phyloP scores from a whole-genome alignment of 176 grass and related monocot species.

The Carex myosuroides region DNA sequence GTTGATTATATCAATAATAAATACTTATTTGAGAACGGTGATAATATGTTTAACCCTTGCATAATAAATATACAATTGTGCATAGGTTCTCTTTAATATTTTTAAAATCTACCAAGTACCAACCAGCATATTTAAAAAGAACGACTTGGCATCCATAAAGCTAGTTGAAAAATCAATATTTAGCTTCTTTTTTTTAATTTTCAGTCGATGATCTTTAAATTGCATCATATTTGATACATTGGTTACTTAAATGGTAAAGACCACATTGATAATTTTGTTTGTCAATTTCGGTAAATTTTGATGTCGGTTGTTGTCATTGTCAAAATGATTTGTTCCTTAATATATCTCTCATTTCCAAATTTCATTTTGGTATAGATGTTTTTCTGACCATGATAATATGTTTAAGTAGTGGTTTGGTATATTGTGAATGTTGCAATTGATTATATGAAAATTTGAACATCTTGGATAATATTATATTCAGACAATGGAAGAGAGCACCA shows the following conservation, averaged over 20 bases:
- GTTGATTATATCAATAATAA: not conserved
- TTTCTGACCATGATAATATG: not conserved
- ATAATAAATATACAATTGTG: not conserved
- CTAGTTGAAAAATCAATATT: not conserved
- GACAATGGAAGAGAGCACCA: conserved; percentile 19
- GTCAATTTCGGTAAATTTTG: not conserved
- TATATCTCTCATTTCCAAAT: not conserved
- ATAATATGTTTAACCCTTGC: not conserved
- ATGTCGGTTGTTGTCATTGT: not conserved
- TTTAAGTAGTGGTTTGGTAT: not conserved
- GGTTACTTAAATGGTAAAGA: not conserved
- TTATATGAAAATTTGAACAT: not conserved
- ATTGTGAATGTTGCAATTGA: not conserved
- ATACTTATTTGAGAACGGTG: not conserved
- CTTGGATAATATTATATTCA: conserved; percentile 9
- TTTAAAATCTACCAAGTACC: not conserved
- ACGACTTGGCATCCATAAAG: not conserved
- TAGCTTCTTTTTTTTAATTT: not conserved
- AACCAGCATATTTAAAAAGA: not conserved
- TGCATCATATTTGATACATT: not conserved
- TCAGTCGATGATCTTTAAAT: not conserved
- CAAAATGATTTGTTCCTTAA: not conserved
- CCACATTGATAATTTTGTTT: not conserved
- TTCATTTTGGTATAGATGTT: not conserved
- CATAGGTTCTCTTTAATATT: not conserved